Base-by-base conservation (phyloP, 192 early-diverging fungal species). In the Coemansia sp. region DNA sequence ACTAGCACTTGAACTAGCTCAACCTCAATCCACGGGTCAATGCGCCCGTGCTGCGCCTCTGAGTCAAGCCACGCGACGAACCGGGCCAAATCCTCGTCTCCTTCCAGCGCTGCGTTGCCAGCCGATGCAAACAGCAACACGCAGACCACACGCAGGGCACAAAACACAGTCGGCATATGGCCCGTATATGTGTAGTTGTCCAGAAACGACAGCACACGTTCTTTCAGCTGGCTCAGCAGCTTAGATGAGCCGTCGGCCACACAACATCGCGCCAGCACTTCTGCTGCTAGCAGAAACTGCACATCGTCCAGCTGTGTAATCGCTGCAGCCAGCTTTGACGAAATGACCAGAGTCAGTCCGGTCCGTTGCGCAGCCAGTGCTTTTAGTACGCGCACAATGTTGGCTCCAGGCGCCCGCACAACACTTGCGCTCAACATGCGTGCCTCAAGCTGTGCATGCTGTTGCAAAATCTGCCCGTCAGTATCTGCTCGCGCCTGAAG, bases 51-150 rank as follows among this genome's bases (percentile, higher is more conserved):
- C 11, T 37, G 39, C 2, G 59, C 53, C 22, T 81, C 78, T 19
- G 53, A 53, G 11, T 60, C 59, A 8, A 81, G 32, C 73, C 69
- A 74, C n/a, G 62, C 78, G 26, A 81, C 69, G 61, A 81, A 75
- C 18, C 66, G 68, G 8, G 73, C 59, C 54, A 81, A 39, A n/a
- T 81, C 73, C 41, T 81, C 69, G 23, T 74, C 69, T 1, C 12
- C 48, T 13, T 22, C 53, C 35, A 61, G 22, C 2, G 41, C 45
- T 1, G 12, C 18, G 39, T 51, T 20, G 12, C 68, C 63, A 2
- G 43, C 3, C 35, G 47, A 48, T 1, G 60, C 54, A 27, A 23
- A 27, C 3, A 73, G 20, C 23, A 79, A 57, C 27, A 23, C 19
- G 26, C 54, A 24, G 6, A 71, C 49, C 6, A 59, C 52, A 19